phyloP scores from a whole-genome alignment of 2,329 filamentous ascomycete species.

The Dryadomyces sulphureus region DNA sequence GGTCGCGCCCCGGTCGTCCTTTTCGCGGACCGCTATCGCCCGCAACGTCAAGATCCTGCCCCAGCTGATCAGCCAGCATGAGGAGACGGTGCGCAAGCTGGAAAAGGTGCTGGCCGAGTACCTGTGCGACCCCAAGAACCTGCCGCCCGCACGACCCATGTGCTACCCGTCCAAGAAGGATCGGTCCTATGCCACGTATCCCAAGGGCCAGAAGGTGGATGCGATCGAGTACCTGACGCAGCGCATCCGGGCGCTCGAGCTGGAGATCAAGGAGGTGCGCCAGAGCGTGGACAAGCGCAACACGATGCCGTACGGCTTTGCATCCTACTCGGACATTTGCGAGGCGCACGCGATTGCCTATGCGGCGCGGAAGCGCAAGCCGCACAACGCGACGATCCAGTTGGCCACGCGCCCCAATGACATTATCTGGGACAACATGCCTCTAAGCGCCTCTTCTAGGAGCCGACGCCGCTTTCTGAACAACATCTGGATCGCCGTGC shows the following conservation, averaged over 20 bases:
- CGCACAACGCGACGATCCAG: conserved; percentile 59
- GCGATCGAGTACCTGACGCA: conserved; percentile 87
- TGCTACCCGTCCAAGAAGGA: conserved; percentile 75
- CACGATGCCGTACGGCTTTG: conserved; percentile 84
- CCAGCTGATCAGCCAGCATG: conserved; percentile 70
- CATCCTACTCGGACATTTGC: conserved; percentile 77
- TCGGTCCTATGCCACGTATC: conserved; percentile 46
- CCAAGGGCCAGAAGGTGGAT: conserved; percentile 65
- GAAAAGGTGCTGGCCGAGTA: conserved; percentile 81
- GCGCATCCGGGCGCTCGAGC: conserved; percentile 69
- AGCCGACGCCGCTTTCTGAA: conserved; percentile 63
- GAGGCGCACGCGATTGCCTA: conserved; percentile 84
- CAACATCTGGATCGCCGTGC: conserved; percentile 64
- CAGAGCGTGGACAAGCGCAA: conserved; percentile 73
- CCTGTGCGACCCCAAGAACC: conserved; percentile 67
- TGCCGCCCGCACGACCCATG: conserved; percentile 62
- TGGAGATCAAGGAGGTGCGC: conserved; percentile 71
- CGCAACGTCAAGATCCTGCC: conserved; percentile 88
- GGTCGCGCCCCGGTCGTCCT: conserved; percentile 62
- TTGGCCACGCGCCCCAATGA: conserved; percentile 81
- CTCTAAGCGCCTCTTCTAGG: conserved; percentile 51
- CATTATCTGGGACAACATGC: conserved; percentile 91
- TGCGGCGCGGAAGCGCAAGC: conserved; percentile 64
- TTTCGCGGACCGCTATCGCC: conserved; percentile 69
- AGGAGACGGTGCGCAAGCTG: conserved; percentile 63